Evolutionary conservation across 1,139 yeast genomes (phyloP), one percentile per base, ranked within the genome.

Genomic region (Taphrina sp.): DNA sequence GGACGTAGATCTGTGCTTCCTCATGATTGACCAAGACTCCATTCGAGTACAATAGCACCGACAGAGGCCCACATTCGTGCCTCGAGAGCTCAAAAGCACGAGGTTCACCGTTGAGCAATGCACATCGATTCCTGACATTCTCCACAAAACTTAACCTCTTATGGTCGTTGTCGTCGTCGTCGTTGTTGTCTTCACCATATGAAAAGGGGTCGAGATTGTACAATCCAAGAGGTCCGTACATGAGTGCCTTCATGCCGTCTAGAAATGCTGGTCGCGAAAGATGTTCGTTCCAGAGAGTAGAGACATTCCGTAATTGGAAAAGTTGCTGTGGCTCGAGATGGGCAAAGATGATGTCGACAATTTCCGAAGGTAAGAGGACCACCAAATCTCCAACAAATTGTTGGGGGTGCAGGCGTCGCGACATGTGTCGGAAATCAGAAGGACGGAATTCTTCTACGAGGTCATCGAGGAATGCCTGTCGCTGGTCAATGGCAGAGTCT

Each of bases 251-350:
- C 45, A 41, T 41, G 4, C 34, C 26, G 12, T 26, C 10, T 2
- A 26, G 12, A 12, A 28, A 24, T 28, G 24, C 19, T 5, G 45
- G 12, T 10, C 45, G 22, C 35, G 20, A n/a, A 3, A 41, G 22
- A 17, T 41, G 26, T 8, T 41, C 12, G 34, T 28, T 41, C 45
- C 45, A 41, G 4, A 41, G 22, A 14, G 34, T 41, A 10, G 45
- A 41, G 8, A 41, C 45, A 17, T 41, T 41, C 14, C 45, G 45
- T 7, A 41, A 23, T 4, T 14, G 22, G 22, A 16, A 41, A 7
- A 41, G 14, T 20, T 41, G n/a, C 26, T 41, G 35, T 22, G 45
- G 45, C n/a, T 41, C 45, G 12, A 41, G n/a, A n/a, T 41, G 22
- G n/a, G 17, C 12, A 12, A 41, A 29, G 14, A 41, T 41, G 34